Evolutionary conservation across 768 basidiomycete species (phyloP), one percentile per base, ranked within the genome.

Genomic region (Termitomyces titanicus): DNA sequence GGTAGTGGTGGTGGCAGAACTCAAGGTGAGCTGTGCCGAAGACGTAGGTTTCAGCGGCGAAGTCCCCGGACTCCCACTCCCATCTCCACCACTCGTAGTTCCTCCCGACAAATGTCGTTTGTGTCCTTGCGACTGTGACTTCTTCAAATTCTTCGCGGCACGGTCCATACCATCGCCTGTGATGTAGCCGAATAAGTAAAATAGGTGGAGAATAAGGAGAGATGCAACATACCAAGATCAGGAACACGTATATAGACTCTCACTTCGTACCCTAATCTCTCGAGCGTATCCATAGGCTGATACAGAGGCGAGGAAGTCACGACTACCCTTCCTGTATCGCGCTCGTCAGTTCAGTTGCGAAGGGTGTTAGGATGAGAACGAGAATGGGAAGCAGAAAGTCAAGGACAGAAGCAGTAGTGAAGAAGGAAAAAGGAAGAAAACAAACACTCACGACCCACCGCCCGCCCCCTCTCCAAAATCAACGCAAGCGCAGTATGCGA

Each of bases 261-360:
- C 3, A 89, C 82, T 60, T 89, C 84, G 61, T 92, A 92, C 5
- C 88, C 91, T 39, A 94, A 72, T 49, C 82, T 78, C 61, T 85
- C 78, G 17, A 90, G 87, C 4, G 78, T 72, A 10, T 86, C 83
- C 77, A 94, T 85, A 11, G 88, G 82, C 66, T 94, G 93, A 68
- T 92, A 90, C 46, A 94, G 70, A 2, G 93, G 92, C 40, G 87
- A 90, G 12, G 88, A 91, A 0, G 91, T 84, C 31, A 88, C 92
- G 6, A 92, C 76, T 6, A 91, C 87, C 22, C 90, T 81, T 31
- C 74, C 76, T 77, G 33, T 2, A 33, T n/a, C 1, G 24, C 13
- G n/a, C 22, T 18, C 5, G 11, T 49, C 24, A 49, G 35, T 37
- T 17, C 22, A 22, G 22, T 12, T 22, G 29, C 29, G 29, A 29